These are phyloP conservation scores for Coemansia sp. DNA, from an alignment of 192 early-diverging fungal species.

Conservation along the genomic window DNA sequence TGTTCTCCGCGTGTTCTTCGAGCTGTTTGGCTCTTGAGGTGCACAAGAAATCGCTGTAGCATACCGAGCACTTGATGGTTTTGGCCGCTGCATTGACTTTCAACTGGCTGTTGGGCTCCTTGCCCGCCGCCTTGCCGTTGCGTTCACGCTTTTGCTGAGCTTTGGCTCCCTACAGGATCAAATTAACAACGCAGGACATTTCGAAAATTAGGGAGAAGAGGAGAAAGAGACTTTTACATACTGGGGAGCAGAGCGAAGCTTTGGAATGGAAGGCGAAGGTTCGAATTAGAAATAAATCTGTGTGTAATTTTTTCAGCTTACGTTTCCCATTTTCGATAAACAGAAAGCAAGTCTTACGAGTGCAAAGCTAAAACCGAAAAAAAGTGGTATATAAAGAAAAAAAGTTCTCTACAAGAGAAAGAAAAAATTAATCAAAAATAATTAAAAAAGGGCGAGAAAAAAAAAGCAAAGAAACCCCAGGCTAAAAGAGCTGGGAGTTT, in stretches of 20 bases:
- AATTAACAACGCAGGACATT: background rate
- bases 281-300: background rate
- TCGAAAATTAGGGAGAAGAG: background rate
- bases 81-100: conserved; percentile 83
- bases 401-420: background rate
- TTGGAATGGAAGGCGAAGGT: too few species aligned
- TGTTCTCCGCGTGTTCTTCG: conserved; percentile 72
- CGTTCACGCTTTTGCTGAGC: conserved; percentile 61
- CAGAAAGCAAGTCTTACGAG: background rate
- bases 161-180: conserved; percentile 25
- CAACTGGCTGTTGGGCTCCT: conserved; percentile 59
- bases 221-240: background rate
- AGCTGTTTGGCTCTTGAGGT: conserved; percentile 71
- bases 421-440: background rate
- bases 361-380: background rate
- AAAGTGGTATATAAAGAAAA: background rate
- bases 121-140: conserved; percentile 56
- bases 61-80: conserved; percentile 73
- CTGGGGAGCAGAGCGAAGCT: too few species aligned
- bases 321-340: conserved; percentile 6
- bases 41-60: conserved; percentile 80
- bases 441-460: too few species aligned
- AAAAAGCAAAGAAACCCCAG: too few species aligned
- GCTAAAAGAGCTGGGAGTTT: too few species aligned
- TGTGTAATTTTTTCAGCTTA: conserved; percentile 3